These are phyloP conservation scores for Suillus weaverae DNA, from an alignment of 768 basidiomycete species.

Conservation along the genomic window DNA sequence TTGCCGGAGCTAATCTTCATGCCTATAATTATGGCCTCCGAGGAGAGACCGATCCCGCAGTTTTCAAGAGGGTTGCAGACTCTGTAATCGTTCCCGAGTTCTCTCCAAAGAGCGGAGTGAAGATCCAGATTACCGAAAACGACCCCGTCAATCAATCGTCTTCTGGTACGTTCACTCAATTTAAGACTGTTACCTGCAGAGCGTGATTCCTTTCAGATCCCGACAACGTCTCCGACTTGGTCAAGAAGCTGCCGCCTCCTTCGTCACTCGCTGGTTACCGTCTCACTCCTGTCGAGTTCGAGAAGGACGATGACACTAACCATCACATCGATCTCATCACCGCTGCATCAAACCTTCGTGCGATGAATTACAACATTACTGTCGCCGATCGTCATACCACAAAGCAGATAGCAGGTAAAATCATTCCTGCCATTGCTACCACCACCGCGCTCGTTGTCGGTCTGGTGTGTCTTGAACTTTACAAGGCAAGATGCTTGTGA, in stretches of 20 bases:
- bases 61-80: slow-evolving; percentile 85
- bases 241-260: slow-evolving; percentile 78
- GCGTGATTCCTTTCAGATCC: slow-evolving; percentile 33
- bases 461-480: slow-evolving; percentile 92
- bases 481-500: slow-evolving; percentile 62
- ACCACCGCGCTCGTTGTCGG: slow-evolving; percentile 97
- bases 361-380: slow-evolving; percentile 90
- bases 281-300: slow-evolving; percentile 92
- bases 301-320: slow-evolving; percentile 98
- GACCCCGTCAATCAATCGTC: slow-evolving; percentile 75
- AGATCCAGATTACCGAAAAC: slow-evolving; percentile 90
- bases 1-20: slow-evolving; percentile 93
- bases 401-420: slow-evolving; percentile 98
- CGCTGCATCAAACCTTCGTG: slow-evolving; percentile 94
- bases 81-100: slow-evolving; percentile 88
- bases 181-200: background rate
- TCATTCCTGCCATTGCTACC: slow-evolving; percentile 99
- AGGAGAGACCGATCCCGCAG: slow-evolving; percentile 74
- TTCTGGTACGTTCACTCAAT: slow-evolving; percentile 20
- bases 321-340: slow-evolving; percentile 99
- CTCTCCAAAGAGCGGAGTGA: slow-evolving; percentile 88
- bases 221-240: slow-evolving; percentile 55
- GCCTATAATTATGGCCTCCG: slow-evolving; percentile 98
- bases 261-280: slow-evolving; percentile 96
- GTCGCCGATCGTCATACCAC: slow-evolving; percentile 88